Evolutionary conservation across 2,329 filamentous ascomycete species (phyloP).

Genomic region (Apiospora saccharicola): DNA sequence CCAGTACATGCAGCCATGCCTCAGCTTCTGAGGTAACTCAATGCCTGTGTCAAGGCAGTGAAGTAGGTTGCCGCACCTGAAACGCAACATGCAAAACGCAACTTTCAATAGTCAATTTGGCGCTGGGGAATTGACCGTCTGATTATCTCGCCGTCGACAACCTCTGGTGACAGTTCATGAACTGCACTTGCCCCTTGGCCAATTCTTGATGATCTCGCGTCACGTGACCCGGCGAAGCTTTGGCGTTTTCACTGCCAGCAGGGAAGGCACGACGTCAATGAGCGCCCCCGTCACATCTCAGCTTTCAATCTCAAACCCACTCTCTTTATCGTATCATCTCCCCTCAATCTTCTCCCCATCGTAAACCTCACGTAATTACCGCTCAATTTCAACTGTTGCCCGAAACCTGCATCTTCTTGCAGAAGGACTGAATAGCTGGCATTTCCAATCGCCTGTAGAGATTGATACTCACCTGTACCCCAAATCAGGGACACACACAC

Average conservation of each 20-base stretch:
- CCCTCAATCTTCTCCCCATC: not conserved
- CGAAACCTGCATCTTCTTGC: not conserved
- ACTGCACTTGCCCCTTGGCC: not conserved
- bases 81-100: not conserved
- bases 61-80: not conserved
- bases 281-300: not conserved
- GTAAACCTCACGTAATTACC: not conserved
- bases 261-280: not conserved
- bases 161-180: not conserved
- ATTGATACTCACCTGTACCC: not conserved
- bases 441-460: not conserved
- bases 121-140: not conserved
- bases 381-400: not conserved
- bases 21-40: not conserved
- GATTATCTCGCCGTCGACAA: not conserved
- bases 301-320: not conserved
- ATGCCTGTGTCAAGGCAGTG: not conserved
- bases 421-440: not conserved
- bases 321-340: not conserved
- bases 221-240: constrained; percentile 1
- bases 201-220: not conserved
- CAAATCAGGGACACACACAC: not conserved
- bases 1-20: too few relatives aligned
- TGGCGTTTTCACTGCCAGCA: not conserved
- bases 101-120: not conserved